Evolutionary conservation across 257 asterid genomes (phyloP).

Genomic region (Solanum etuberosum): DNA sequence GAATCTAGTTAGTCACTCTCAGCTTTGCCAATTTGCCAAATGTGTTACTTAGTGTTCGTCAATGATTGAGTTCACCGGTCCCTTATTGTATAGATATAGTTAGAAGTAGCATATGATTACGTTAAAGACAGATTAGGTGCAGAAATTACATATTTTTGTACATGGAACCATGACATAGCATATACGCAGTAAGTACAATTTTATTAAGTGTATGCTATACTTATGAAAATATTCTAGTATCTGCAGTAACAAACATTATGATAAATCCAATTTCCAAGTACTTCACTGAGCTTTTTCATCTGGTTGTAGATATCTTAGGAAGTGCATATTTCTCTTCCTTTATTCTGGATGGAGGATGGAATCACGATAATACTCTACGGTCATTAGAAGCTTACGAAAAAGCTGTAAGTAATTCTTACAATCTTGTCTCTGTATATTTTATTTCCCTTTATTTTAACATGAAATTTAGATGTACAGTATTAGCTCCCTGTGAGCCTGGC

Average conservation of each 20-base stretch:
- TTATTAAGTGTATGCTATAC: not conserved
- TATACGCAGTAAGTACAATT: not conserved
- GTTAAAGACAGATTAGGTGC: not conserved
- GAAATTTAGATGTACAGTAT: not conserved
- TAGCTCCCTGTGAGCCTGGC: not conserved
- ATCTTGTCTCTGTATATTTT: too few relatives aligned
- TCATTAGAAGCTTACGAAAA: too few relatives aligned
- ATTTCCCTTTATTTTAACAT: not conserved
- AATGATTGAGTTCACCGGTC: not conserved
- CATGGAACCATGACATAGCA: not conserved
- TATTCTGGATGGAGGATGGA: slow-evolving; percentile 14
- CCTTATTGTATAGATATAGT: not conserved
- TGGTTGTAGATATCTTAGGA: slow-evolving; percentile 62
- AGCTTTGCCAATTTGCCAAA: not conserved
- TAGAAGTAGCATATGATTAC: not conserved
- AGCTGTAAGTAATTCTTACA: too few relatives aligned
- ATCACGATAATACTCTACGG: too few relatives aligned
- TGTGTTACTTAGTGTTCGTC: not conserved
- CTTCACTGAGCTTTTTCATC: slow-evolving; percentile 1
- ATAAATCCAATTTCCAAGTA: not conserved
- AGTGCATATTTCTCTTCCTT: slow-evolving; percentile 80
- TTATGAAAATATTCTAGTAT: not conserved
- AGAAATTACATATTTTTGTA: too few relatives aligned
- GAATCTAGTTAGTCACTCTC: not conserved
- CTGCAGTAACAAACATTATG: not conserved